Base-by-base conservation (phyloP, 2,329 filamentous ascomycete species). In the Neonectria neomacrospora region DNA sequence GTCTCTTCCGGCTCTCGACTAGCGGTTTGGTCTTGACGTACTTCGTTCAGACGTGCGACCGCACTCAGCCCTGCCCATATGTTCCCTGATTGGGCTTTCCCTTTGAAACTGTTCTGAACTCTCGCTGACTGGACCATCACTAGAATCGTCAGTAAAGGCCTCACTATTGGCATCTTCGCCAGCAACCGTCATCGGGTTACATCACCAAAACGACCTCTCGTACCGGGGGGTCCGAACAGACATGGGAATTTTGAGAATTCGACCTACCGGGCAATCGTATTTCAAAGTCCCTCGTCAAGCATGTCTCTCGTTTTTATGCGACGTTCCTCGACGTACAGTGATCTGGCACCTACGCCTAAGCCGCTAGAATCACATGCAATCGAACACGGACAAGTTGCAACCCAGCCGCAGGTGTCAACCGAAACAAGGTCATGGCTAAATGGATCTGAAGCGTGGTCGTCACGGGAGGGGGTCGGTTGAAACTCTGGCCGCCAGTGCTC, bases 401-500 rank as follows among this genome's bases (percentile, higher is more conserved):
- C 56, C 56, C 30, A 48, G 47, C 41, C 30, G 37, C 56, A 39
- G 39, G 34, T 20, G 37, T 23, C 28, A 37, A n/a, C 34, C 16
- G 26, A 45, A 30, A 18, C 28, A 30, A 32, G 20, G 9, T 4
- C 8, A 32, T 54, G 28, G 10, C 5, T 7, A 12, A n/a, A 20
- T 14, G 20, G 22, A n/a, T 8, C 23, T 41, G 22, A 53, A 39
- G 18, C 22, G 28, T 16, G 26, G 10, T 32, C 16, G 48, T 28
- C 56, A 47, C 16, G 37, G 12, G 30, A 32, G 32, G 30, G 47
- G 22, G 32, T 20, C 39, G 54, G 54, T 63, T 63, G 60, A 58
- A 58, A 54, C 4, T 47, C n/a, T 41, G 9, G 4, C 20, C 26
- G 34, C 18, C 39, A 50, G 44, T 32, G 32, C 54, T 42, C 12